Evolutionary conservation across 805 yeast species (phyloP), one percentile per base, ranked within the genome.

Genomic region (Jamesozyma rosinii): DNA sequence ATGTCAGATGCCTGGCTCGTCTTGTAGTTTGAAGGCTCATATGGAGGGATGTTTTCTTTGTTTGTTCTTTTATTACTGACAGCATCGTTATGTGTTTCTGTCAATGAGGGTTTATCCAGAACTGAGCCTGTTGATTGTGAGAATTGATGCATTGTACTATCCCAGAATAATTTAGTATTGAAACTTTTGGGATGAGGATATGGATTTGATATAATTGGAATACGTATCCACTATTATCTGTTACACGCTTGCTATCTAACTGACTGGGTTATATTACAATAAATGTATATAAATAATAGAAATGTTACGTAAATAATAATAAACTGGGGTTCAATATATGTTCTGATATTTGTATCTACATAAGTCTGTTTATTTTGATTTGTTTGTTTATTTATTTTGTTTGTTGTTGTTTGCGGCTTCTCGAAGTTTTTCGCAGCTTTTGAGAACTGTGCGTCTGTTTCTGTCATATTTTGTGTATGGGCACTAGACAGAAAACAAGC

Each of bases 71-170:
- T 17, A 20, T 17, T 32, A 15, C 22, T 10, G 8, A 11, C 36
- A 22, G 22, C 35, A 4, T 17, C 34, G 14, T 13, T 31, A 31
- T 13, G 5, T 11, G 5, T 31, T 17, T 15, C 34, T 31, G 34
- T 5, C 6, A 31, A 31, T 5, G 14, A 14, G 14, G 14, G 5
- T 15, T 31, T 35, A 31, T 33, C 38, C 37, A 41, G 35, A 11
- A 40, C 44, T n/a, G 54, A 45, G 37, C 45, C 43, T 42, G 44
- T 43, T 19, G 54, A 50, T 37, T 42, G 49, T 3, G 54, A 46
- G 31, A 42, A 33, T 21, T 47, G 46, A 37, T 49, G 52, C 54
- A 50, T 50, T 10, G 15, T n/a, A 8, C 11, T 24, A 24, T 24
- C 6, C 11, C 11, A 11, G 11, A 24, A 11, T 11, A 8, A 24